Evolutionary conservation across 805 yeast genomes (phyloP).

Genomic region (Metschnikowia kunwiensis): DNA sequence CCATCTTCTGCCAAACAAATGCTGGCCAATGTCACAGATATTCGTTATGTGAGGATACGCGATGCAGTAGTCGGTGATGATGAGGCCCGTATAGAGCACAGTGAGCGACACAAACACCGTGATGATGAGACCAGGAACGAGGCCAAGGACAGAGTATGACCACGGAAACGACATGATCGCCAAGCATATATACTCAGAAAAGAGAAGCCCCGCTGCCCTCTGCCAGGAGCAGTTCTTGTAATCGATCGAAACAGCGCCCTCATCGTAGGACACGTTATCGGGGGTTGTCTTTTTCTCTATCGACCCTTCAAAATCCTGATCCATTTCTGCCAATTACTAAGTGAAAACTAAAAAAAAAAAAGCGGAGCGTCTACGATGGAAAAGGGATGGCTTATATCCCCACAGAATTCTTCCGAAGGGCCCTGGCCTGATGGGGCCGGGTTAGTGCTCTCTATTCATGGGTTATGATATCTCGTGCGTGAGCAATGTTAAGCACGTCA

Average conservation of each 20-base stretch:
- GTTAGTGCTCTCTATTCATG: too few species aligned
- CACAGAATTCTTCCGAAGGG: background rate
- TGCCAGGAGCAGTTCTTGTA: conserved; percentile 56
- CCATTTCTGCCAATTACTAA: too few species aligned
- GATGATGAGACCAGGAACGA: conserved; percentile 55
- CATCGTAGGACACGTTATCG: conserved; percentile 7
- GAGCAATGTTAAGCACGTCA: conserved; percentile 5
- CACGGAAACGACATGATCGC: conserved; percentile 68
- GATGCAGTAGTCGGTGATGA: conserved; percentile 52
- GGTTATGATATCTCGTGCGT: too few species aligned
- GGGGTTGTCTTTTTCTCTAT: conserved; percentile 3
- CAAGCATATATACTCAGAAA: conserved; percentile 58
- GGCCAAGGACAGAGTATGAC: conserved; percentile 58
- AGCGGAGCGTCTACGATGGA: background rate
- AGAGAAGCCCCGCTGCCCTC: conserved; percentile 55
- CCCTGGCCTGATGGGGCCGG: background rate
- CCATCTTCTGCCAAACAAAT: conserved; percentile 47
- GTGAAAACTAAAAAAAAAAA: too few species aligned
- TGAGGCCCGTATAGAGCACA: conserved; percentile 55
- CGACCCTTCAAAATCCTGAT: background rate
- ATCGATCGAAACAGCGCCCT: conserved; percentile 31
- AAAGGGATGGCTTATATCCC: too few species aligned
- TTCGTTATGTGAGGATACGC: conserved; percentile 50
- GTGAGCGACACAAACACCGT: conserved; percentile 50
- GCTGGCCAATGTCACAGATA: conserved; percentile 59